Base-by-base conservation (phyloP, 805 yeast species). In the Metschnikowia koreensis region DNA sequence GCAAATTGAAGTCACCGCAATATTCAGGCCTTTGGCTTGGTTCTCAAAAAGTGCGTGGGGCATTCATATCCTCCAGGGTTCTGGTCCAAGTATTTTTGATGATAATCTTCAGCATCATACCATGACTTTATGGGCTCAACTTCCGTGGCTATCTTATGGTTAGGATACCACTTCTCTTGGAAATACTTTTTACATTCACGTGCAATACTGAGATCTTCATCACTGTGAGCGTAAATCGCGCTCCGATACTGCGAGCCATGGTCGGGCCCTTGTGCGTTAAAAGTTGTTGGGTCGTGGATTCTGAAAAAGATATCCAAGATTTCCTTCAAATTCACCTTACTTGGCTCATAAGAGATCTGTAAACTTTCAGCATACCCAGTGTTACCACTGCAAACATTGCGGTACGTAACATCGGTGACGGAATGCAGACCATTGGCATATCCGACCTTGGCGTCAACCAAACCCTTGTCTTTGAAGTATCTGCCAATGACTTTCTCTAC, bases 71-170 rank as follows among this genome's bases (percentile, higher is more conserved):
- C 97, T 5, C 73, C 69, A 2, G 97, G 96, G 66, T 93, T 90
- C 62, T 82, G 84, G 51, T 79, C 77, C 61, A 93, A 75, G 66
- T 94, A 93, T 55, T 78, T 64, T 66, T 93, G 98, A 67, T 93
- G 99, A 67, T 92, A 93, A 37, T 84, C 92, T 69, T 93, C 99
- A n/a, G 97, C 98, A 65, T 92, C 97, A 74, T 84, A 86, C 77
- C 89, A 94, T 53, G 75, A 76, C 46, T 74, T 66, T 42, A 90
- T 77, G 8, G 88, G 86, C 63, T 82, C 87, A 47, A 92, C 81
- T 42, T 70, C 71, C 1, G 98, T 91, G 43, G 74, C 86, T 28
- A 94, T 86, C 51, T 73, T 72, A 61, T 85, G 77, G 44, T 77
- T 75, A n/a, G 85, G 84, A 68, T 85, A 87, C 88, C 93, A 94